phyloP scores from a whole-genome alignment of 352 stramenopile genomes.

The Globisporangium recalcitrans region DNA sequence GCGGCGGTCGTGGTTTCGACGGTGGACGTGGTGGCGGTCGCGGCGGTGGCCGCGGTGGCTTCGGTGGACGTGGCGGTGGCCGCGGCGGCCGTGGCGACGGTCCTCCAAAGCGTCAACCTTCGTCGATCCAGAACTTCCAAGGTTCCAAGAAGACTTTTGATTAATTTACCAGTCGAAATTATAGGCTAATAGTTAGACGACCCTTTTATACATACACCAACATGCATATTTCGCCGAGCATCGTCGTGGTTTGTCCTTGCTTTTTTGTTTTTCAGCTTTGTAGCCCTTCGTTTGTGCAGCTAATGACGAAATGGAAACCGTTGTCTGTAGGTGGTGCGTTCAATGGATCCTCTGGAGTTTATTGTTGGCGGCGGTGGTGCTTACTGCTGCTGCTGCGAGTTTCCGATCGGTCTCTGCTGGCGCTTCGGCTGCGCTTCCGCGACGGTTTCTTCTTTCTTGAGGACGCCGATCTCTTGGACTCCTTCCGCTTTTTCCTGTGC shows the following conservation, averaged over 20 bases:
- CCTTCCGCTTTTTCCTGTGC: slow-evolving; percentile 23
- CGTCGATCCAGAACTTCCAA: slow-evolving; percentile 91
- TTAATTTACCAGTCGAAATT: slow-evolving; percentile 40
- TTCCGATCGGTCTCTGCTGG: slow-evolving; percentile 4
- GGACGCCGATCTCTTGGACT: slow-evolving; percentile 28
- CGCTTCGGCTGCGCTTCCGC: slow-evolving; percentile 21
- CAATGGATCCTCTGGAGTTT: too few species aligned
- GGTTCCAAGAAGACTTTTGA: slow-evolving; percentile 98
- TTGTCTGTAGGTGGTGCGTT: background rate
- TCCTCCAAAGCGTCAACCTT: slow-evolving; percentile 78
- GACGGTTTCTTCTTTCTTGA: slow-evolving; percentile 13
- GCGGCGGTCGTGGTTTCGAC: slow-evolving; percentile 42
- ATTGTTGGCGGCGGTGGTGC: slow-evolving; percentile 8
- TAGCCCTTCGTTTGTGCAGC: background rate
- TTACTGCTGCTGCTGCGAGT: slow-evolving; percentile 5
- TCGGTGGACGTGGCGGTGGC: slow-evolving; percentile 31
- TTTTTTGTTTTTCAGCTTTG: background rate
- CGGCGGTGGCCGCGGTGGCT: slow-evolving; percentile 22
- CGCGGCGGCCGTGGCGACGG: slow-evolving; percentile 61
- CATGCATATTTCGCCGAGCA: background rate
- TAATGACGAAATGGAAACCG: background rate
- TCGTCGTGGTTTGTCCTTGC: background rate
- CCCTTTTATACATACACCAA: slow-evolving; percentile 7
- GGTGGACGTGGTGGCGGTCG: slow-evolving; percentile 26
- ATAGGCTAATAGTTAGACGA: slow-evolving; percentile 20